Evolutionary conservation across 2,329 filamentous ascomycete species (phyloP), one percentile per base, ranked within the genome.

Genomic region (Pseudogymnoascus sp.): DNA sequence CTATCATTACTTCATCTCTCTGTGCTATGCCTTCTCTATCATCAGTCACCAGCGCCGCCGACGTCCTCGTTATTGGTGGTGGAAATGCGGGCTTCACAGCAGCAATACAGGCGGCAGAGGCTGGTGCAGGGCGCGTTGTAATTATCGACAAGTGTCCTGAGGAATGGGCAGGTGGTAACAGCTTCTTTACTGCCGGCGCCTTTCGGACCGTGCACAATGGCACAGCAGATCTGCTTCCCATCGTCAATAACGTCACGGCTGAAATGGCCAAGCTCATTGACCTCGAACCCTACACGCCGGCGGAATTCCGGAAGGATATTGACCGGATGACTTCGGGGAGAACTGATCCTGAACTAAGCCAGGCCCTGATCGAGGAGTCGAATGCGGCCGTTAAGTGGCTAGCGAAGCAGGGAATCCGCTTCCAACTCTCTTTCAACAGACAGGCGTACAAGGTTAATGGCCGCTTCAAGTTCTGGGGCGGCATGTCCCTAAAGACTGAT

Each of bases 71-170:
- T 5, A 75, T 86, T 34, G 86, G 87, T 18, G 79, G 81, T 61
- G 86, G 86, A 61, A 88, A 88, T 68, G 86, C 87, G 14, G 87
- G 86, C 12, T 84, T 88, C 72, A 28, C 79, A 77, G 80, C 86
- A 2, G 85, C 85, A 7, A 76, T 82, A 6, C 81, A 84, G 0
- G 84, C 86, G 2, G 77, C 77, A 1, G 73, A 85, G 65, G 68
- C 75, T 60, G 78, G 80, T 4, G 77, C 77, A 2, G 64, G 66
- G 23, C 68, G 72, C 0, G 79, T 88, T 3, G 1, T 87, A 82
- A 69, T 69, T 1, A 68, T 69, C 3, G 68, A 69, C 34, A 68
- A 68, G 62, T 68, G 66, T 18, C 67, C 67, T 3, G 42, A 62
- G 53, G 62, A 63, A 1, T 69, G 68, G 68, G 67, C 66, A 3